Evolutionary conservation across 805 yeast genomes (phyloP).

Genomic region (Saccharomycopsis vini): DNA sequence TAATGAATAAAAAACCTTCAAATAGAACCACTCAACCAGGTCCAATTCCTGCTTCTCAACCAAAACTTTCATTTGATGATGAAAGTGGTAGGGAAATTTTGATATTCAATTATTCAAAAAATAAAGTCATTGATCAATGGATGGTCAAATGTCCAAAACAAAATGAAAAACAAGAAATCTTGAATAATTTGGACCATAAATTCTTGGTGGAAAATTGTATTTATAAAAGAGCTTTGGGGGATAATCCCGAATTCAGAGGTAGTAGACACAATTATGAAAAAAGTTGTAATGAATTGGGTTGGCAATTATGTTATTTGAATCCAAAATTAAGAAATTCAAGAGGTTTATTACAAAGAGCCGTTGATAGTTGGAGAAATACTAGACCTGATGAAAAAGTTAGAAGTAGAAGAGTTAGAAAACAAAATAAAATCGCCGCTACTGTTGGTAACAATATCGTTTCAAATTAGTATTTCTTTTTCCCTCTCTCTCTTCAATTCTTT

Average conservation of each 20-base stretch:
- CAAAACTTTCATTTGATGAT: conserved; percentile 21
- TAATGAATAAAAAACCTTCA: conserved; percentile 5
- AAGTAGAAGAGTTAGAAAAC: conserved; percentile 35
- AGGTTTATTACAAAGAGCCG: conserved; percentile 44
- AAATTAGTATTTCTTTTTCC: neutral
- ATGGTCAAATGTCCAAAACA: conserved; percentile 13
- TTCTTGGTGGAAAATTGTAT: conserved; percentile 36
- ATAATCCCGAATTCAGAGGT: conserved; percentile 32
- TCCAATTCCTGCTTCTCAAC: conserved; percentile 28
- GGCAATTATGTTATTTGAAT: conserved; percentile 37
- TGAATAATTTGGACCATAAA: conserved; percentile 22
- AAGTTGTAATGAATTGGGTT: conserved; percentile 40
- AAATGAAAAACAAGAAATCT: conserved; percentile 7
- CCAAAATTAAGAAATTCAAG: conserved; percentile 35
- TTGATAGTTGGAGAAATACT: conserved; percentile 43
- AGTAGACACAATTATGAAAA: conserved; percentile 38
- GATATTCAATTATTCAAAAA: conserved; percentile 26
- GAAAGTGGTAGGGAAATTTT: conserved; percentile 26
- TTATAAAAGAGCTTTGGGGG: conserved; percentile 23
- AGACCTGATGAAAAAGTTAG: conserved; percentile 32
- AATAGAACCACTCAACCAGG: conserved; percentile 27
- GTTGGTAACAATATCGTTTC: no score
- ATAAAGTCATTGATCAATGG: conserved; percentile 23
- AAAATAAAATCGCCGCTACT: conserved; percentile 5
- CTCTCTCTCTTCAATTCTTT: neutral